These are phyloP conservation scores for Tetracladium setigerum DNA, from an alignment of 495 filamentous ascomycete genomes.

Conservation along the genomic window DNA sequence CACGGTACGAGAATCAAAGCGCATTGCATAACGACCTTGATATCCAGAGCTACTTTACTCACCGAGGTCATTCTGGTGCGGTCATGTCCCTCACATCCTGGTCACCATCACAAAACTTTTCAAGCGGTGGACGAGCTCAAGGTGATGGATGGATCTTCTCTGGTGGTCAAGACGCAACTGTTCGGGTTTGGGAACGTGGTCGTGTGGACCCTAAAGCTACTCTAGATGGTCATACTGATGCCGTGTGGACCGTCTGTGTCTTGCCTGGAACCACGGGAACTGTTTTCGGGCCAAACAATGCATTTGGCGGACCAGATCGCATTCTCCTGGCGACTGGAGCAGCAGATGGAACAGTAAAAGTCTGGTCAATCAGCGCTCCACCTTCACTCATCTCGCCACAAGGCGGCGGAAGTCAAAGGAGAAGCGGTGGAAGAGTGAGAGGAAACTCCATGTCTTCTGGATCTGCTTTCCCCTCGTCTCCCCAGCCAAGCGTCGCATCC, in stretches of 20 bases:
- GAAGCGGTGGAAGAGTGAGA: constrained; percentile 68
- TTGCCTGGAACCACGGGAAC: constrained; percentile 75
- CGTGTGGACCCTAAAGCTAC: constrained; percentile 93
- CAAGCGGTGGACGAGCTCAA: constrained; percentile 73
- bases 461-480: constrained; percentile 79
- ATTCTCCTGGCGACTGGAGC: constrained; percentile 86
- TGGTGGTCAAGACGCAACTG: constrained; percentile 86
- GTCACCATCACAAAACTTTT: constrained; percentile 75
- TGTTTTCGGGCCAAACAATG: constrained; percentile 62
- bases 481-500: constrained; percentile 75
- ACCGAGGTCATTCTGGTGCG: constrained; percentile 85
- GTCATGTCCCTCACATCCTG: constrained; percentile 83
- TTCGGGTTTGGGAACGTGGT: constrained; percentile 91
- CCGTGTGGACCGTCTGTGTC: constrained; percentile 92
- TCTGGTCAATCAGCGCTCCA: constrained; percentile 93
- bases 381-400: constrained; percentile 64
- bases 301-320: constrained; percentile 70
- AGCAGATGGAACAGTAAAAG: constrained; percentile 83
- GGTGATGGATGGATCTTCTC: constrained; percentile 98
- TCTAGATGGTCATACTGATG: constrained; percentile 87
- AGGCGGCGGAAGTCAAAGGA: constrained; percentile 49
- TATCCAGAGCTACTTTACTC: constrained; percentile 87
- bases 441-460: constrained; percentile 88
- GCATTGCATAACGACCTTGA: constrained; percentile 71
- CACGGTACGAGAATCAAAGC: constrained; percentile 55